Percentiles rank a stretch among this genome's conserved stretches.
Evolutionary conservation across 768 basidiomycete genomes (phyloP).

Genomic region (Auricularia cornea): DNA sequence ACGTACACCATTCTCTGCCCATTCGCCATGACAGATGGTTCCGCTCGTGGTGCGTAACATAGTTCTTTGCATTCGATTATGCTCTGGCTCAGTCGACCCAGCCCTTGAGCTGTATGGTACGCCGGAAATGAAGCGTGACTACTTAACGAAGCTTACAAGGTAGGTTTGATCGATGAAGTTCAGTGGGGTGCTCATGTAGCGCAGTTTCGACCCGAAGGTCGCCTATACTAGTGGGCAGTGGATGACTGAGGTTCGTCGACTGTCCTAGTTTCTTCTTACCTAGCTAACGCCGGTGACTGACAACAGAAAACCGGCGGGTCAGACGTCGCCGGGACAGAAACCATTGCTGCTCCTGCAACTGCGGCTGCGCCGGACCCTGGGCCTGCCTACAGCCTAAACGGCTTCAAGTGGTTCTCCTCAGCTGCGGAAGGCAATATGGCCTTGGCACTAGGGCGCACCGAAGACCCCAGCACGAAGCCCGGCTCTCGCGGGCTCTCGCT

Average conservation of each 20-base stretch:
- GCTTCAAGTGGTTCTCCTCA: constrained; percentile 81
- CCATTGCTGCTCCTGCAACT: constrained; percentile 36
- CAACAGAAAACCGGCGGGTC: constrained; percentile 14
- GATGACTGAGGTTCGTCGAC: constrained; percentile 61
- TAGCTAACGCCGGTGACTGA: not conserved
- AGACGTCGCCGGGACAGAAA: constrained; percentile 15
- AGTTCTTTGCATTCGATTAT: not conserved
- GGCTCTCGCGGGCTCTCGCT: constrained; percentile 66
- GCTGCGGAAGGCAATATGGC: constrained; percentile 70
- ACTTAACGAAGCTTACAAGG: constrained; percentile 57
- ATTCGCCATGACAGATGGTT: constrained; percentile 72
- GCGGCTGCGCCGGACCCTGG: constrained; percentile 29
- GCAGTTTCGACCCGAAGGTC: constrained; percentile 49
- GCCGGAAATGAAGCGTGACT: constrained; percentile 45
- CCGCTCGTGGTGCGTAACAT: constrained; percentile 43
- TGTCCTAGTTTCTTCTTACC: not conserved
- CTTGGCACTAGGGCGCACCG: constrained; percentile 67
- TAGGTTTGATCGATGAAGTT: constrained; percentile 14
- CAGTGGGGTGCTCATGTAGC: not conserved
- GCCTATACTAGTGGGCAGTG: constrained; percentile 75
- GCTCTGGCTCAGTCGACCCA: constrained; percentile 8
- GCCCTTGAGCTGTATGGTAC: constrained; percentile 63
- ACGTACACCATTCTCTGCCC: constrained; percentile 63
- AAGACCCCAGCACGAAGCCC: constrained; percentile 27
- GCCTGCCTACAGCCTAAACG: constrained; percentile 49